These are phyloP conservation scores for Leishmania arabica DNA, from an alignment of 208 protist species.

Conservation along the genomic window DNA sequence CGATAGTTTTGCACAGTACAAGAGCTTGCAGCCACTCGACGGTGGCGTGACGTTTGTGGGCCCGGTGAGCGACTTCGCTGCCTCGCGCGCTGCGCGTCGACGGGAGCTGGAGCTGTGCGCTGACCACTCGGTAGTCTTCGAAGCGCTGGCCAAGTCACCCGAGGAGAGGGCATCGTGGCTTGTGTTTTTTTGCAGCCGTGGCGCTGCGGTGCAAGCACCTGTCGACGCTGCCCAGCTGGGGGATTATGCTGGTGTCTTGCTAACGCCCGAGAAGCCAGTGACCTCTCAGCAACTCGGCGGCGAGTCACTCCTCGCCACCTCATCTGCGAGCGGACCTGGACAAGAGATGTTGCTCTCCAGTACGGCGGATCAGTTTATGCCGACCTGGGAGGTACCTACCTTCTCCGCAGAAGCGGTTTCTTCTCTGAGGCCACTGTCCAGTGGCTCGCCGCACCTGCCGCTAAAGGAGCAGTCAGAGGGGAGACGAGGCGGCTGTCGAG, in stretches of 20 bases:
- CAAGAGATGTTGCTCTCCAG: neutral
- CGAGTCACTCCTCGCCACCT: neutral
- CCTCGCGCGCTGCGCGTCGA: conserved; percentile 8
- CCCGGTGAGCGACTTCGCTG: neutral
- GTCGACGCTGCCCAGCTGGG: conserved; percentile 4
- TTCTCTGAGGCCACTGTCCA: neutral
- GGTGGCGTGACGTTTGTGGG: conserved; percentile 7
- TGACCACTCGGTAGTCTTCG: conserved; percentile 11
- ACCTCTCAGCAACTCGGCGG: conserved; percentile 8
- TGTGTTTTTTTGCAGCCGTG: conserved; percentile 7
- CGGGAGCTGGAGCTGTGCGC: conserved; percentile 24
- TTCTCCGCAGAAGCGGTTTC: neutral
- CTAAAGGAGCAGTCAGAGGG: conserved; percentile 15
- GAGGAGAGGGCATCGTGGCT: conserved; percentile 26
- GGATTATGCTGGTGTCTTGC: neutral
- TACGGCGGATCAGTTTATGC: conserved; percentile 7
- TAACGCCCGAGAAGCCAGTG: neutral
- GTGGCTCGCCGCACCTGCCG: conserved; percentile 14
- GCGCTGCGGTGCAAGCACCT: conserved; percentile 5
- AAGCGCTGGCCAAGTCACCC: conserved; percentile 21
- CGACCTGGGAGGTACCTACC: neutral
- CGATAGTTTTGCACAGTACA: conserved; percentile 18
- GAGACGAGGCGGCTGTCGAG: neutral
- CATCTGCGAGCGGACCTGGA: neutral
- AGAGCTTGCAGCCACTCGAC: conserved; percentile 2